phyloP scores from a whole-genome alignment of 202 grass and related monocot genomes.

The Panicum virgatum region DNA sequence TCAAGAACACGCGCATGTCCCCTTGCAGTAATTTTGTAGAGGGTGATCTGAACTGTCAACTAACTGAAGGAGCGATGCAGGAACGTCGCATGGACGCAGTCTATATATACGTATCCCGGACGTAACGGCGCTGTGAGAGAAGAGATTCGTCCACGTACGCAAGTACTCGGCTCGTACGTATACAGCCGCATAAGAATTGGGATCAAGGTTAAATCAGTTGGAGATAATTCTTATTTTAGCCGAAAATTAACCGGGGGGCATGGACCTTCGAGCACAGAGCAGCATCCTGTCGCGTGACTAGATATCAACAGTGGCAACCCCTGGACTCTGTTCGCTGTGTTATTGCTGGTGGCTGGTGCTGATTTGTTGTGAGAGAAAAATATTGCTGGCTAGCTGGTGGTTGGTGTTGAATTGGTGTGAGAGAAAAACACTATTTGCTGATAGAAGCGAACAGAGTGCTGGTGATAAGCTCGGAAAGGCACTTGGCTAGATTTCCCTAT shows the following conservation, averaged over 20 bases:
- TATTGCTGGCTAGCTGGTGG: no score
- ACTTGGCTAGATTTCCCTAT: constrained; percentile 33
- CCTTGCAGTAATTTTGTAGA: background rate
- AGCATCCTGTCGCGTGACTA: background rate
- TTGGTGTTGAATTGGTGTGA: no score
- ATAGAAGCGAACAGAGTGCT: no score
- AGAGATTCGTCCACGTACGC: background rate
- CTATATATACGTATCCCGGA: background rate
- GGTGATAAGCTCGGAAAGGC: background rate
- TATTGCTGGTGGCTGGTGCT: no score
- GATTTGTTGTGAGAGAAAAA: no score
- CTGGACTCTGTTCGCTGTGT: no score
- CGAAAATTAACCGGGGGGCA: background rate
- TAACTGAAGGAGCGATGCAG: background rate
- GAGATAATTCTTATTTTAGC: background rate
- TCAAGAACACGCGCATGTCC: background rate
- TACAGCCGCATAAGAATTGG: background rate
- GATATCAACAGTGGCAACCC: background rate
- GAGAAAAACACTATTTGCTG: no score
- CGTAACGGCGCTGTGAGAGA: background rate
- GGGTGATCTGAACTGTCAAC: background rate
- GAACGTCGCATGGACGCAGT: background rate
- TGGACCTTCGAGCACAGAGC: background rate
- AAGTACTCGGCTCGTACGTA: background rate
- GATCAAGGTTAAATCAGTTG: background rate